Conservation (phyloP, 1,284 basidiomycete species). For the Exobasidium rhododendri region DNA sequence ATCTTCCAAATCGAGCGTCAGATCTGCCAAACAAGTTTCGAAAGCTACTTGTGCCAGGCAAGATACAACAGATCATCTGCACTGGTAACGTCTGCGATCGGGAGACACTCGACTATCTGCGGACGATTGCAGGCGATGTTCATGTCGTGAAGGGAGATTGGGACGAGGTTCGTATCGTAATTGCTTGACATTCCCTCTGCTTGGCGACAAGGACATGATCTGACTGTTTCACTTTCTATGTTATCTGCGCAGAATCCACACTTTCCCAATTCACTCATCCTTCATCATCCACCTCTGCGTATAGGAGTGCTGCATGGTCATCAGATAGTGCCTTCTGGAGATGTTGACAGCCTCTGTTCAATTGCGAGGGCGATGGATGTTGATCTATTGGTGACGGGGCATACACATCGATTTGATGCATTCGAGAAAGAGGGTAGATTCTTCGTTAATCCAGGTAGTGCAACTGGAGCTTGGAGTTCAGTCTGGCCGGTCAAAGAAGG, state of each 20-base stretch:
- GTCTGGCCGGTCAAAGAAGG: slow-evolving; percentile 58
- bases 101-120: slow-evolving; percentile 95
- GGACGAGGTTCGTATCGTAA: slow-evolving; percentile 69
- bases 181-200: slow-evolving; percentile 61
- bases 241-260: slow-evolving; percentile 59
- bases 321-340: slow-evolving; percentile 87
- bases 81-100: slow-evolving; percentile 97
- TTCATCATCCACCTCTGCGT: slow-evolving; percentile 80
- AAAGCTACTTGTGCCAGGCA: slow-evolving; percentile 87
- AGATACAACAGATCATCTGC: slow-evolving; percentile 96
- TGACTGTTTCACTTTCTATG: too few relatives aligned
- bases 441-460: slow-evolving; percentile 94
- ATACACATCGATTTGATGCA: slow-evolving; percentile 94
- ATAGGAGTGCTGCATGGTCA: slow-evolving; percentile 94
- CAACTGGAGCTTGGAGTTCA: slow-evolving; percentile 79
- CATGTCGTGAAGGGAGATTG: slow-evolving; percentile 90
- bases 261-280: slow-evolving; percentile 77
- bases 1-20: slow-evolving; percentile 60
- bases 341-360: slow-evolving; percentile 79
- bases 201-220: too few relatives aligned
- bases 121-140: slow-evolving; percentile 92
- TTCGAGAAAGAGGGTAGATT: slow-evolving; percentile 86
- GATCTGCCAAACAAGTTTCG: slow-evolving; percentile 95
- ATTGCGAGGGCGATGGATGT: slow-evolving; percentile 91
- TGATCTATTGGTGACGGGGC: slow-evolving; percentile 87